A percentile compares a stretch with the other conserved stretches of the same genome.
phyloP scores from a whole-genome alignment of 176 grass and related monocot genomes.

The Avena sativa region DNA sequence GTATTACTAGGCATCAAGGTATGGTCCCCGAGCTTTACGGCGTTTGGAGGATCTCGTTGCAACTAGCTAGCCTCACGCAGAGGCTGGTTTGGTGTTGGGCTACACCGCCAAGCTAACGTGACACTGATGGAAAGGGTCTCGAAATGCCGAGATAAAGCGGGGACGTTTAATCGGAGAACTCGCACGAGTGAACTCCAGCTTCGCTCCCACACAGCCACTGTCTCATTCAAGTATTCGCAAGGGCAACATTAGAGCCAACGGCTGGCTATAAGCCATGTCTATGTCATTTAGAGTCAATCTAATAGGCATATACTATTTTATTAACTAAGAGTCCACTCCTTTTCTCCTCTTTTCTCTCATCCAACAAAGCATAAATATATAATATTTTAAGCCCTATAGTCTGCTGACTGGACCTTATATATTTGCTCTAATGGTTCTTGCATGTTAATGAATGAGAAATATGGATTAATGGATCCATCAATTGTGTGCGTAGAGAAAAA shows the following conservation, averaged over 20 bases:
- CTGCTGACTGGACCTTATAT: too few species aligned
- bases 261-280: too few species aligned
- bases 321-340: too few species aligned
- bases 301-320: too few species aligned
- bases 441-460: not conserved
- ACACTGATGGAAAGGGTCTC: not conserved
- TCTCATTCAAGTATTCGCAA: too few species aligned
- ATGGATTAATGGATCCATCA: not conserved
- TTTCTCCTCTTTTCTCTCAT: too few species aligned
- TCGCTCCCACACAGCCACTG: not conserved
- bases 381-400: too few species aligned
- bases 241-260: too few species aligned
- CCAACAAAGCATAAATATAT: too few species aligned
- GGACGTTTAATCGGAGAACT: not conserved
- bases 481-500: not conserved
- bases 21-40: not conserved
- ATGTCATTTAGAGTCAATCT: too few species aligned
- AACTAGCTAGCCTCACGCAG: not conserved
- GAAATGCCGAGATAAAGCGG: not conserved
- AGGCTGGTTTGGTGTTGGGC: not conserved
- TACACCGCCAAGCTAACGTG: not conserved
- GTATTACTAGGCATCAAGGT: not conserved
- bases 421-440: not conserved
- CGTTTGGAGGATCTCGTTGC: not conserved
- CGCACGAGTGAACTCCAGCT: slow-evolving; percentile 15